Evolutionary conservation across 1,284 basidiomycete species (phyloP).

Genomic region (Trametes hirsuta): DNA sequence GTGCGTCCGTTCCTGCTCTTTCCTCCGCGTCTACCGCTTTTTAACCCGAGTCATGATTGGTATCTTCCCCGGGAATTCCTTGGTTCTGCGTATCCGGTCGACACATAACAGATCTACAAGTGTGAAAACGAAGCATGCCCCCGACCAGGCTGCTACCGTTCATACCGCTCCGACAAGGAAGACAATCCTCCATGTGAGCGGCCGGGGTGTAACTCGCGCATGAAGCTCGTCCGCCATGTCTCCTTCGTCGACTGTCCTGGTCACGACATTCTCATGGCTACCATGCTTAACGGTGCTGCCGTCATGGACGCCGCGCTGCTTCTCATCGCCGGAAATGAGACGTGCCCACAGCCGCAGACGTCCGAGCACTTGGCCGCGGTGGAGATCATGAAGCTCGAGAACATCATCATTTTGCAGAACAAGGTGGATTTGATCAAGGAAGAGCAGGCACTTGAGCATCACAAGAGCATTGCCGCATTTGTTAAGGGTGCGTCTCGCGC

Average conservation of each 20-base stretch:
- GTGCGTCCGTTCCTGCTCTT: conserved; percentile 43
- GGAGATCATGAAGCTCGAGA: conserved; percentile 98
- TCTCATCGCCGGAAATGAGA: conserved; percentile 96
- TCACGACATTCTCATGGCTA: conserved; percentile 98
- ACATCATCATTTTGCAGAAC: conserved; percentile 98
- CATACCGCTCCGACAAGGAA: conserved; percentile 94
- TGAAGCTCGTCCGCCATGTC: conserved; percentile 93
- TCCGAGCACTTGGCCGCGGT: conserved; percentile 98
- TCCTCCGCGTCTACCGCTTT: background rate
- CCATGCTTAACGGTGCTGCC: conserved; percentile 99
- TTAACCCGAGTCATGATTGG: background rate
- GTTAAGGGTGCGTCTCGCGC: conserved; percentile 73
- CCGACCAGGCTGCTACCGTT: conserved; percentile 92
- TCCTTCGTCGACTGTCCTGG: conserved; percentile 98
- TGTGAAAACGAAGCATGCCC: conserved; percentile 94
- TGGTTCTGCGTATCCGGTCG: background rate
- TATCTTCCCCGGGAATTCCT: background rate
- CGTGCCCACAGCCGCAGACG: conserved; percentile 98
- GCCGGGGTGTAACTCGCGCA: conserved; percentile 86
- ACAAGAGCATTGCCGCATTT: conserved; percentile 91
- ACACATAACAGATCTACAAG: conserved; percentile 86
- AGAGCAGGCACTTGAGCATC: conserved; percentile 88
- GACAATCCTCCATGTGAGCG: conserved; percentile 92
- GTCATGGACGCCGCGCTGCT: conserved; percentile 99
- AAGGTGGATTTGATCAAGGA: conserved; percentile 97